Percentiles rank a stretch among this genome's conserved stretches.
Conservation (phyloP, 352 stramenopile genomes). For the Pythium scleroteichum region DNA sequence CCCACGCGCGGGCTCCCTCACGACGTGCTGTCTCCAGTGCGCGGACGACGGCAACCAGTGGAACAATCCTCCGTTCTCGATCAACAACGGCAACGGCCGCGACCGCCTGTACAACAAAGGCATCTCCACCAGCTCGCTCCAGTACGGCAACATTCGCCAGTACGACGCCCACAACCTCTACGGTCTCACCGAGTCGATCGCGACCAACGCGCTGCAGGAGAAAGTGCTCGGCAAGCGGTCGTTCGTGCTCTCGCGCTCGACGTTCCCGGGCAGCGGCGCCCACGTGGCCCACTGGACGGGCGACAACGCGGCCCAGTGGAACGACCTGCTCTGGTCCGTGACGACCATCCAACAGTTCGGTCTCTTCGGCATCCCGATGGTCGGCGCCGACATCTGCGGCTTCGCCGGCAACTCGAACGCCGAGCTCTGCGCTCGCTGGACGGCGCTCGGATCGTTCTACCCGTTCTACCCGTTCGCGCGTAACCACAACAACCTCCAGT, state of each 20-base stretch:
- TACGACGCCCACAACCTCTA: constrained; percentile 88
- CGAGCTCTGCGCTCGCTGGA: constrained; percentile 83
- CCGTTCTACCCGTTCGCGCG: constrained; percentile 82
- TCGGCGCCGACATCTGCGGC: constrained; percentile 78
- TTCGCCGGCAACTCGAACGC: constrained; percentile 57
- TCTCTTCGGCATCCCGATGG: constrained; percentile 81
- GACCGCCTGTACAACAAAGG: constrained; percentile 60
- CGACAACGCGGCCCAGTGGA: constrained; percentile 78
- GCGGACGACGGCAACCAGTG: constrained; percentile 45
- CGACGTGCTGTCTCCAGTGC: constrained; percentile 51
- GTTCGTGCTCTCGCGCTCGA: constrained; percentile 75
- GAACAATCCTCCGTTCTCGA: constrained; percentile 54
- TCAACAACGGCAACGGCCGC: constrained; percentile 50
- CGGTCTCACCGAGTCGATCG: constrained; percentile 71
- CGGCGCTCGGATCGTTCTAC: constrained; percentile 71
- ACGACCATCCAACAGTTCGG: constrained; percentile 70
- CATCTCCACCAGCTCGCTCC: constrained; percentile 55
- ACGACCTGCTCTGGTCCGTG: constrained; percentile 74
- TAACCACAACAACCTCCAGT: constrained; percentile 76
- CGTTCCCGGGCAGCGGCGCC: constrained; percentile 60
- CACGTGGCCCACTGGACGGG: constrained; percentile 78
- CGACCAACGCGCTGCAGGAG: constrained; percentile 56
- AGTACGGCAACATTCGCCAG: constrained; percentile 54
- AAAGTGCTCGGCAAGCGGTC: constrained; percentile 52
- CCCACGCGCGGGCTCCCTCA: constrained; percentile 38